Evolutionary conservation across 192 early-diverging fungal species (phyloP), one percentile per base, ranked within the genome.

Genomic region (Kickxella alabastrina): DNA sequence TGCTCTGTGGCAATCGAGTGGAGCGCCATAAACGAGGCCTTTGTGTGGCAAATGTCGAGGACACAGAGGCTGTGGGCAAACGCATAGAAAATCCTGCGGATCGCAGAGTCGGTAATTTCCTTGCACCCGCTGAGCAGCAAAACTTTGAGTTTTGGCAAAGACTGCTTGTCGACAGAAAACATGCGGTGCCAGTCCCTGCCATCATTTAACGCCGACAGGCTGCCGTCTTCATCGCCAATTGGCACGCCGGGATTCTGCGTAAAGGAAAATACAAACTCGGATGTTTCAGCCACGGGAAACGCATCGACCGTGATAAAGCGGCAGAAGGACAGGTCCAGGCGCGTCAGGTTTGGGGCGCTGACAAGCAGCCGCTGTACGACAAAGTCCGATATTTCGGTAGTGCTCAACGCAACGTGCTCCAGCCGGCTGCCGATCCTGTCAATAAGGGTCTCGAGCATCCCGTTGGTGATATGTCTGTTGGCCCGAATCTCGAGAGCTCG

Each of bases 261-360:
- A 13, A 27, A 45, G 26, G 43, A 39, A 24, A 50, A 50, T 24
- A 26, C 41, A 29, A 51, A 4, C 1, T 13, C 17, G 18, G 47
- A 24, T 6, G 22, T 3, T 13, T 50, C 53, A 12, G 47, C 47
- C 21, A 54, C 28, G 4, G 68, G 68, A 50, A 71, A 71, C 10
- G 68, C 56, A 10, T 63, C 57, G 18, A 36, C 27, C 1, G 61
- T 64, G 21, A 71, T 23, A 18, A 56, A 38, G 26, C 52, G 23
- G 23, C 57, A 64, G 25, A 51, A 60, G 3, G 55, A 58, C 32
- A 71, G 34, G 23, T 71, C 56, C 45, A 71, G 45, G 6, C 56
- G 48, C 18, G 24, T 42, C 13, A 71, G 48, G 19, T 42, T 46
- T 4, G 68, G 57, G 2, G 68, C 55, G 17, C 41, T 41, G 2